Evolutionary conservation across 306 rosid species (phyloP).

Genomic region (Fagus sylvatica): DNA sequence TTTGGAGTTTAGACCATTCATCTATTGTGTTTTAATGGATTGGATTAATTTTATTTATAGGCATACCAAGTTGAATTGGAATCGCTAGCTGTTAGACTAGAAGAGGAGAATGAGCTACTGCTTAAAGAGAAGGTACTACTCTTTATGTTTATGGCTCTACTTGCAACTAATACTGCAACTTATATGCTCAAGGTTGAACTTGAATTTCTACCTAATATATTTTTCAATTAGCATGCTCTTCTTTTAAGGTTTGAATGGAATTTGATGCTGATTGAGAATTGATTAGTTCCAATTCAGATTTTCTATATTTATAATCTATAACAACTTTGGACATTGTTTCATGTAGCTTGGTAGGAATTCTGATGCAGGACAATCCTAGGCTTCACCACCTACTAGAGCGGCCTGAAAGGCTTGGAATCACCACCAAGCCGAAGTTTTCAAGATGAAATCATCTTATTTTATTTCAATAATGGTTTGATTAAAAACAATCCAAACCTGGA

Average conservation of each 20-base stretch:
- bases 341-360: not conserved
- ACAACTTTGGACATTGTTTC: not conserved
- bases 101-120: slow-evolving; percentile 77
- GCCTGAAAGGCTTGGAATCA: too few relatives aligned
- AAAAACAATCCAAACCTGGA: too few relatives aligned
- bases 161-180: not conserved
- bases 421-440: too few relatives aligned
- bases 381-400: too few relatives aligned
- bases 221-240: not conserved
- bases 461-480: too few relatives aligned
- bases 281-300: not conserved
- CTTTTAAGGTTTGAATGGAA: not conserved
- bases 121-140: slow-evolving; percentile 74
- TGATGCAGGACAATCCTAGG: too few relatives aligned
- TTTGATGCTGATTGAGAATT: not conserved
- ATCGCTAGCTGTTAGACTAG: slow-evolving; percentile 65
- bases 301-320: not conserved
- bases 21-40: not conserved
- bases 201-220: not conserved
- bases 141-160: not conserved
- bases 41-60: slow-evolving; percentile 34
- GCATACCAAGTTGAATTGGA: slow-evolving; percentile 93
- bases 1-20: not conserved
- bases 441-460: too few relatives aligned
- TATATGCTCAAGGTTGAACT: not conserved